Evolutionary conservation across 2,329 filamentous ascomycete genomes (phyloP).

Genomic region (Colletotrichum scovillei): DNA sequence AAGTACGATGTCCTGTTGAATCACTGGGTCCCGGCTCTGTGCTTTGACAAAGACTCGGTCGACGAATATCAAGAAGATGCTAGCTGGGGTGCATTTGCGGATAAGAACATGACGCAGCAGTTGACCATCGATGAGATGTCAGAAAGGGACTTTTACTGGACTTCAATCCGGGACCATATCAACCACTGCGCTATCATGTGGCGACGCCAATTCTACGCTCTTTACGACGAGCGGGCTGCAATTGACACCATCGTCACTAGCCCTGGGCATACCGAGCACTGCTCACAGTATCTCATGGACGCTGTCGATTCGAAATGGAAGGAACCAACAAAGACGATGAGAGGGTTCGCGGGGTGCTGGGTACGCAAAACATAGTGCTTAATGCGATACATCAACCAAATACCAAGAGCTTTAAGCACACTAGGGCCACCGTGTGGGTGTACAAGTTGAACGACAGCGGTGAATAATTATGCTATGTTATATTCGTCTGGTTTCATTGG

Average conservation of each 20-base stretch:
- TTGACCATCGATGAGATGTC: slow-evolving; percentile 39
- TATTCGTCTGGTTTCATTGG: too few relatives aligned
- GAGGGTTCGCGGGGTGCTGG: slow-evolving; percentile 34
- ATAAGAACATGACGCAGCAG: slow-evolving; percentile 38
- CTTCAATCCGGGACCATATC: slow-evolving; percentile 40
- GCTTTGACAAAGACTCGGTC: slow-evolving; percentile 39
- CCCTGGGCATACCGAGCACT: slow-evolving; percentile 42
- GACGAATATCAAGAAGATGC: slow-evolving; percentile 42
- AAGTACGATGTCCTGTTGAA: slow-evolving; percentile 41
- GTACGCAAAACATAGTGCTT: background rate
- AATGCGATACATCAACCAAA: background rate
- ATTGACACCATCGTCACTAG: slow-evolving; percentile 40
- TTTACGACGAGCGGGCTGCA: slow-evolving; percentile 38
- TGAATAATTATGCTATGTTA: too few relatives aligned
- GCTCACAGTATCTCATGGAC: slow-evolving; percentile 42
- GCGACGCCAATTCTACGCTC: slow-evolving; percentile 40
- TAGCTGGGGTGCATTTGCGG: slow-evolving; percentile 40
- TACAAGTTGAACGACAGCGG: too few relatives aligned
- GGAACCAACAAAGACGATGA: slow-evolving; percentile 35
- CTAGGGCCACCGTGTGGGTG: too few relatives aligned
- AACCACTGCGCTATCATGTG: slow-evolving; percentile 43
- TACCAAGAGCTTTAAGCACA: too few relatives aligned
- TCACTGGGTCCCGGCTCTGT: slow-evolving; percentile 40
- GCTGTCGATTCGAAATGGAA: slow-evolving; percentile 35
- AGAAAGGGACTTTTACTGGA: slow-evolving; percentile 39